Conservation (phyloP, 192 early-diverging fungal species). For the Entophlyctis luteolus region DNA sequence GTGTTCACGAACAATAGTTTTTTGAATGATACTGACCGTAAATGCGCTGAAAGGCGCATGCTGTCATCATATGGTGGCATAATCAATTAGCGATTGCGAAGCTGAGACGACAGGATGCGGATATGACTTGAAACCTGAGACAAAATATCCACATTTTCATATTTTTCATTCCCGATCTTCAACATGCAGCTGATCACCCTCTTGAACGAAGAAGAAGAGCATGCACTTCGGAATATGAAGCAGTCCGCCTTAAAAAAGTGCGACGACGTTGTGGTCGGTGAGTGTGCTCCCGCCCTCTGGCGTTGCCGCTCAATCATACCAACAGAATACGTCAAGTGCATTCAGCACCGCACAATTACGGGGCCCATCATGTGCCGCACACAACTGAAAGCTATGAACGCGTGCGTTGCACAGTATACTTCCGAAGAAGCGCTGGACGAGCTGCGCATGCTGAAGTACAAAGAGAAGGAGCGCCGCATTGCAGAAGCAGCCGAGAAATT, state of each 20-base stretch:
- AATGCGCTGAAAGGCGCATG: too few relatives aligned
- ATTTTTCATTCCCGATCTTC: too few relatives aligned
- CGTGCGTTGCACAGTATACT: constrained; percentile 34
- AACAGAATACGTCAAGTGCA: constrained; percentile 26
- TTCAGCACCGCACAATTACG: constrained; percentile 23
- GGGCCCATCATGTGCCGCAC: constrained; percentile 28
- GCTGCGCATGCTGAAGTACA: constrained; percentile 10
- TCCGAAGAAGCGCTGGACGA: constrained; percentile 21
- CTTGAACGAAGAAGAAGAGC: constrained; percentile 27
- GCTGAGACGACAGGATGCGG: too few relatives aligned
- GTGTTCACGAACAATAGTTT: too few relatives aligned
- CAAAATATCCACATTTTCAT: too few relatives aligned
- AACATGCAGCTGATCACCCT: constrained; percentile 14
- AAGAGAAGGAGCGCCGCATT: constrained; percentile 25
- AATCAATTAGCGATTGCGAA: too few relatives aligned
- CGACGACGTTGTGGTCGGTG: constrained; percentile 15
- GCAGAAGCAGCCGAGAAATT: neutral
- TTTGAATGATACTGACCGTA: too few relatives aligned
- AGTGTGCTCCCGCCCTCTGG: neutral
- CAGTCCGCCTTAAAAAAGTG: constrained; percentile 28
- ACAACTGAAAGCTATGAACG: constrained; percentile 21
- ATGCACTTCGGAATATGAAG: constrained; percentile 28
- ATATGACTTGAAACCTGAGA: too few relatives aligned
- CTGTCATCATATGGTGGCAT: too few relatives aligned
- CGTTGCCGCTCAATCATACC: neutral